Base-by-base conservation (phyloP, 805 yeast species). In the Wickerhamiella cacticola region DNA sequence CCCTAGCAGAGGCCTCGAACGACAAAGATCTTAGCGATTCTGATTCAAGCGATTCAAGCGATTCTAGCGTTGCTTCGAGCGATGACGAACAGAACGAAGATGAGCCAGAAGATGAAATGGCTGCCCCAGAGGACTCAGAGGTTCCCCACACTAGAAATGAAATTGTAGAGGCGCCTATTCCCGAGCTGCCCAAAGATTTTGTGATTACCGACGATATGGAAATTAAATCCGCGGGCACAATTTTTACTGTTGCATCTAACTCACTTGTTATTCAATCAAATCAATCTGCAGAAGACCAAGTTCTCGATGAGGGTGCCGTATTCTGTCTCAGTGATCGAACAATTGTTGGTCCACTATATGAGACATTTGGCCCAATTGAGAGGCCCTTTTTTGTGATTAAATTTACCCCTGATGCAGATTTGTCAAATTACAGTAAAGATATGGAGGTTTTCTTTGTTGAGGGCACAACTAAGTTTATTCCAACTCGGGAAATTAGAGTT, bases 281-380 rank as follows among this genome's bases (percentile, higher is more conserved):
- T 12, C 63, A 71, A 1, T 83, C 96, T 2, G 97, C 94, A 10
- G 96, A 92, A 58, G 82, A 79, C 59, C 68, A 88, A 38, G 82
- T 87, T 2, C 68, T 89, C 29, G 82, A 79, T 54, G 96, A 86
- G 47, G 81, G 80, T 13, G 68, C 89, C 0, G 70, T 89, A 2
- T 85, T 95, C 58, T 73, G 87, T 40, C 44, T 55, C 3, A 80
- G 77, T 53, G 86, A 84, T 59, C 70, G 80, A 41, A 70, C 74
- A 1, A 64, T 80, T 1, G 56, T 92, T 13, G 97, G 97, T 0
- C 79, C 81, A 1, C 66, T 89, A 8, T 82, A 78, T 58, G 98
- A 92, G 62, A 84, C 86, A 0, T 86, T 92, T 67, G 98, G 98
- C 0, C 80, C 85, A 9, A 71, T 92, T 5, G 82, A 83, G 52